These are phyloP conservation scores for Calocybe gangraenosa DNA, from an alignment of 768 basidiomycete species.

Conservation along the genomic window DNA sequence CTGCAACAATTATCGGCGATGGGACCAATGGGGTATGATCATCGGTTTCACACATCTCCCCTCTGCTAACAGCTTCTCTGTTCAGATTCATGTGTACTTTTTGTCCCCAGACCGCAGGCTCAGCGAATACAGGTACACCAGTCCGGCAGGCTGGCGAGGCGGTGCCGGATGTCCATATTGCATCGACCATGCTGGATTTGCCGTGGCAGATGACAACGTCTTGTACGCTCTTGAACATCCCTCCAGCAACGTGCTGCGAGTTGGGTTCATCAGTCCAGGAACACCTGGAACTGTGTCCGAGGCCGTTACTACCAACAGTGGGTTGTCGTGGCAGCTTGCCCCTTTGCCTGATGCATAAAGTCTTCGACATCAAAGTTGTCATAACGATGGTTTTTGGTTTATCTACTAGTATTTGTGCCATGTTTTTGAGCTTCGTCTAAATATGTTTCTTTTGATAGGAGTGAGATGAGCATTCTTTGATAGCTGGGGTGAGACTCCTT, in stretches of 20 bases:
- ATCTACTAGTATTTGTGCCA: no score
- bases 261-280: background rate
- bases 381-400: no score
- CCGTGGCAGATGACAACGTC: background rate
- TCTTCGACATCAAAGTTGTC: no score
- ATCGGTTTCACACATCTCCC: background rate
- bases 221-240: constrained; percentile 1
- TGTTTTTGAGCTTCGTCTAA: no score
- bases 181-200: background rate
- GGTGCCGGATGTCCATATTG: background rate
- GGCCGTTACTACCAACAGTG: background rate
- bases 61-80: no score
- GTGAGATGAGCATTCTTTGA: no score
- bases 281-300: background rate
- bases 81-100: background rate
- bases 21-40: background rate
- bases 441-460: no score
- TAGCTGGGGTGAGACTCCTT: no score
- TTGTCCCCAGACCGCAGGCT: background rate
- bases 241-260: background rate
- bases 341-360: background rate
- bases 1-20: background rate
- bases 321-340: background rate
- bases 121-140: background rate
- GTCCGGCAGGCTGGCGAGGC: background rate